Evolutionary conservation across 305 asterid species (phyloP).

Genomic region (Solanum chacoense): DNA sequence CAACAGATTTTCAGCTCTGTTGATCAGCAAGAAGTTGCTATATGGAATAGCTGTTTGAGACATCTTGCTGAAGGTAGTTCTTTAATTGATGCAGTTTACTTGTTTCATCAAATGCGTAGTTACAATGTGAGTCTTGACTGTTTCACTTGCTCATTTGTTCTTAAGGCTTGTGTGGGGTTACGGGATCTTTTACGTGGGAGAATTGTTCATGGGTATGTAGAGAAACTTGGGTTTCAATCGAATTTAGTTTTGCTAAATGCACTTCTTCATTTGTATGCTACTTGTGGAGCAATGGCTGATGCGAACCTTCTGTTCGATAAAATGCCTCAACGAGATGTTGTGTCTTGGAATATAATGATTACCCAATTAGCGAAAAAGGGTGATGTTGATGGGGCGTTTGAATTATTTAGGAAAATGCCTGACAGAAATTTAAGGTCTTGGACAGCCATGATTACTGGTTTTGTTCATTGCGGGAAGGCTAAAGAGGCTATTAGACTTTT

Average conservation of each 20-base stretch:
- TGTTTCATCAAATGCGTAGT: constrained; percentile 36
- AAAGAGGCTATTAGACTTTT: constrained; percentile 46
- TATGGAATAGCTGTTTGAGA: constrained; percentile 52
- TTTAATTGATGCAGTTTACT: constrained; percentile 36
- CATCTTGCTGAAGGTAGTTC: constrained; percentile 35
- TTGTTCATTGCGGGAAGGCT: constrained; percentile 46
- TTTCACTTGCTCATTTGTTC: constrained; percentile 52
- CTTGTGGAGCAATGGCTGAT: constrained; percentile 33
- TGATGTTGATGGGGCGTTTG: constrained; percentile 35
- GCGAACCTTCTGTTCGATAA: constrained; percentile 36
- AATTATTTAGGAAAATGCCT: constrained; percentile 42
- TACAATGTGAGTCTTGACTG: constrained; percentile 36
- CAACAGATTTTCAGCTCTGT: constrained; percentile 24
- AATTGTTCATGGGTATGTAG: constrained; percentile 29
- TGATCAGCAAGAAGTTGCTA: constrained; percentile 10
- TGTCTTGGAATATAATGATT: constrained; percentile 65
- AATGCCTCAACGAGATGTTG: constrained; percentile 47
- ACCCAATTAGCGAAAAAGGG: constrained; percentile 37
- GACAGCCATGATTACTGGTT: constrained; percentile 61
- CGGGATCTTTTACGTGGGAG: constrained; percentile 34
- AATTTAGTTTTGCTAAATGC: constrained; percentile 38
- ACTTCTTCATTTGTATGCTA: constrained; percentile 39
- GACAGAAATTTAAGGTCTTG: constrained; percentile 57
- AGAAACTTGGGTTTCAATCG: constrained; percentile 36
- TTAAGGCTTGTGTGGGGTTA: constrained; percentile 39